These are phyloP conservation scores for Cinnamomum chago DNA, from an alignment of 164 flowering plant species.

Conservation along the genomic window DNA sequence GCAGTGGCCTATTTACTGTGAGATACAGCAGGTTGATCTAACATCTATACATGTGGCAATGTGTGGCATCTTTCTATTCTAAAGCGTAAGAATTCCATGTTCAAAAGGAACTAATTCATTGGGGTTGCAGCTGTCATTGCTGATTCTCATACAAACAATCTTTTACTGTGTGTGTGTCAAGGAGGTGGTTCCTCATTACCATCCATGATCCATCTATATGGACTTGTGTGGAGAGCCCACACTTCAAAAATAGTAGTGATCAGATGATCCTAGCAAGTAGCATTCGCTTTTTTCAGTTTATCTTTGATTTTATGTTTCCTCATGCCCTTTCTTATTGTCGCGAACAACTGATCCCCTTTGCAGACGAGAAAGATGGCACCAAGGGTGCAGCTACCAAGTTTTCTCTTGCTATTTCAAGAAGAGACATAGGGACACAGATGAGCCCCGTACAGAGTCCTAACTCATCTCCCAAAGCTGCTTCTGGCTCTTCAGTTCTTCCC, in stretches of 20 bases:
- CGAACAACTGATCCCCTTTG: slow-evolving; percentile 4
- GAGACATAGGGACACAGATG: slow-evolving; percentile 98
- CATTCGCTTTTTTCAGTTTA: not conserved
- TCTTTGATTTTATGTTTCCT: not conserved
- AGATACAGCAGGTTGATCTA: too few relatives aligned
- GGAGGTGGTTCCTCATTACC: not conserved
- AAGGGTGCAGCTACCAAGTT: slow-evolving; percentile 51
- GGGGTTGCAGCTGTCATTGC: not conserved
- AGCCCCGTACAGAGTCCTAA: slow-evolving; percentile 68
- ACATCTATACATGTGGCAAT: not conserved
- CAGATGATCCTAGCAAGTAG: not conserved
- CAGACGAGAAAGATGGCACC: slow-evolving; percentile 49
- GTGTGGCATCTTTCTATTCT: not conserved
- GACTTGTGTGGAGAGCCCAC: not conserved
- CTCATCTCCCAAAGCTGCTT: slow-evolving; percentile 57
- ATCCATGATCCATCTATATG: not conserved
- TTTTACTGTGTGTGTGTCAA: not conserved
- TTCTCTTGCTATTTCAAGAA: slow-evolving; percentile 63
- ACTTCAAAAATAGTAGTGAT: not conserved
- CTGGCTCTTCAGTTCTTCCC: slow-evolving; percentile 40
- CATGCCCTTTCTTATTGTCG: not conserved
- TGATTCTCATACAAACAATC: not conserved
- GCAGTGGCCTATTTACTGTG: not conserved
- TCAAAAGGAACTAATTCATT: not conserved
- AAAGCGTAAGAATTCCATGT: not conserved